A percentile compares a stretch with the other conserved stretches of the same genome.
Conservation (phyloP, 345 rosid species). For the Abelmoschus esculentus region DNA sequence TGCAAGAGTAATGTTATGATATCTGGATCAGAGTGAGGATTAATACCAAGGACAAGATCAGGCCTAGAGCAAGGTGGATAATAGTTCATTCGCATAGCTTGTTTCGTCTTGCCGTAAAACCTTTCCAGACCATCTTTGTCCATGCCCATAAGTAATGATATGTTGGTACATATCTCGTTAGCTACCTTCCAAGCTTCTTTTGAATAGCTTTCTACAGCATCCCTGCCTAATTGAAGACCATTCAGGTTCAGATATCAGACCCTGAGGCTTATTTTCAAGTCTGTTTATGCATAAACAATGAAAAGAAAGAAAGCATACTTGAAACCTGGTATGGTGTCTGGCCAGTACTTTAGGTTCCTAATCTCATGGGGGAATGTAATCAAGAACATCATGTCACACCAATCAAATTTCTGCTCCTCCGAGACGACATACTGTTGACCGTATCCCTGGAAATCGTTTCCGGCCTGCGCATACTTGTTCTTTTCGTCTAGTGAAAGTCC, state of each 20-base stretch:
- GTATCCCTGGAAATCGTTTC: neutral
- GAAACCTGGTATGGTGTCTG: neutral
- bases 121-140: neutral
- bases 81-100: neutral
- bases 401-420: neutral
- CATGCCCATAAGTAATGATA: constrained; percentile 5
- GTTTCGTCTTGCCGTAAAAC: neutral
- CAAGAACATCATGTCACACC: neutral
- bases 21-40: neutral
- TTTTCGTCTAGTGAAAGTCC: neutral
- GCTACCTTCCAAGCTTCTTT: neutral
- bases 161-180: neutral
- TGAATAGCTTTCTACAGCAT: neutral
- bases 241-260: too few relatives aligned
- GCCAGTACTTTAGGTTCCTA: neutral
- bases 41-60: constrained; percentile 2
- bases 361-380: neutral
- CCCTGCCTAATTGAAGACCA: neutral
- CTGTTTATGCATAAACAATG: neutral
- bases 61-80: constrained; percentile 2
- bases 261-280: neutral
- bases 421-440: neutral
- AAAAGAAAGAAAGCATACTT: neutral
- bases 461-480: neutral
- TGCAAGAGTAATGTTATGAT: neutral